Base-by-base conservation (phyloP, 305 asterid genomes). In the Petunia hybrid region DNA sequence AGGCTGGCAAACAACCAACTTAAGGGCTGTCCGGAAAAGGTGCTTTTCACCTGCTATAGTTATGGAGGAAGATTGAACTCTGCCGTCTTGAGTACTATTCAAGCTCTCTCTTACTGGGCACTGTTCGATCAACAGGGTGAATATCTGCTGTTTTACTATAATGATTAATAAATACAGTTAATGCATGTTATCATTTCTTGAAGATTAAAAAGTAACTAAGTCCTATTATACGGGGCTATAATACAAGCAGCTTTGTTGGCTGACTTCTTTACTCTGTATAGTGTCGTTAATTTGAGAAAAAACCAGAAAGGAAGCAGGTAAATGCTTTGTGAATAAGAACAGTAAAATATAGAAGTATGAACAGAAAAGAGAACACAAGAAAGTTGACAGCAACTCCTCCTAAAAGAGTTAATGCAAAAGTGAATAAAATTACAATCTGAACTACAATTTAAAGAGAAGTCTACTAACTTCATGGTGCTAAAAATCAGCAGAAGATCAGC, bases 21-120 rank as follows among this genome's bases (percentile, higher is more conserved):
- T 40, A 88, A 80, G 36, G 61, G 91, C 90, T 8, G 80, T 92
- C 3, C 90, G 97, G 22, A 83, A 75, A 77, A 90, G 91, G 85
- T 83, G 89, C 77, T 89, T 90, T 62, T 87, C 88, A 77, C 88
- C 97, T 0, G 92, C 98, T 64, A 84, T 92, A 82, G 94, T 90
- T 76, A 82, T 91, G 8, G 80, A 85, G 80, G 85, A 53, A 80
- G 86, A 73, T n/a, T 77, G 36, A 43, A 60, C 59, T 13, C 71
- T 16, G 4, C 10, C 13, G 5, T 40, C 46, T 39, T 7, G 22
- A 31, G 48, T 35, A 35, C 45, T 5, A 38, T 56, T 46, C 43
- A 4, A 57, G 46, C 38, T 9, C 6, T 71, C 77, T 71, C 43
- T 5, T 71, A 60, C 10, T 71, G 77, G 61, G 61, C 12, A 71